Percentiles rank a stretch among this genome's conserved stretches.
phyloP scores from a whole-genome alignment of 108 stramenopile species.

The Pseudonitzschia pungens region DNA sequence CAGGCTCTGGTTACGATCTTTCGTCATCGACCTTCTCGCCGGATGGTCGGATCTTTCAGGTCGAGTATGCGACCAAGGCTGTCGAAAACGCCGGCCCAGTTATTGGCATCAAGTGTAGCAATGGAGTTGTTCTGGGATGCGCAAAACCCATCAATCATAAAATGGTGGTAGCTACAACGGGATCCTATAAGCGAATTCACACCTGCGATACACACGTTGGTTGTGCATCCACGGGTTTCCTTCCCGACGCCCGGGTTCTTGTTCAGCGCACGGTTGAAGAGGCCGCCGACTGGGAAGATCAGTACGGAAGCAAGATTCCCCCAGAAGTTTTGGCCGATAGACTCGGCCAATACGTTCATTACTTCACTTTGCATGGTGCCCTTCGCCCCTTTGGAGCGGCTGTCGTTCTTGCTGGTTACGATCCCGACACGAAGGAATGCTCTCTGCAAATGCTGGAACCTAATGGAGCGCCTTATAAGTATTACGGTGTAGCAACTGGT shows the following conservation, averaged over 20 bases:
- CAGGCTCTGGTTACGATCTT: constrained; percentile 92
- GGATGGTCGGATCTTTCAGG: constrained; percentile 97
- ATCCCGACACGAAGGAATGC: constrained; percentile 77
- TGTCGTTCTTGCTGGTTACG: constrained; percentile 87
- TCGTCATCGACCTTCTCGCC: constrained; percentile 96
- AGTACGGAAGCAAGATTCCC: constrained; percentile 82
- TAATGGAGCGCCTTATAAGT: constrained; percentile 84
- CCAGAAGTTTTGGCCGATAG: constrained; percentile 85
- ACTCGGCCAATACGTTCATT: constrained; percentile 92
- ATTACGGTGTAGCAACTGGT: constrained; percentile 95
- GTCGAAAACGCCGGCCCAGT: constrained; percentile 93
- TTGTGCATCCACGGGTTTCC: constrained; percentile 90
- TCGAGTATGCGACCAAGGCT: constrained; percentile 93
- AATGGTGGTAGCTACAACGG: constrained; percentile 87
- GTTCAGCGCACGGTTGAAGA: constrained; percentile 92
- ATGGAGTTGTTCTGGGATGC: constrained; percentile 96
- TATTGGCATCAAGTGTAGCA: constrained; percentile 91
- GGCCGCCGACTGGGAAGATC: constrained; percentile 81
- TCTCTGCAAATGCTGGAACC: constrained; percentile 95
- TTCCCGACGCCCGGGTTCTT: constrained; percentile 93
- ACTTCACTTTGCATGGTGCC: constrained; percentile 96
- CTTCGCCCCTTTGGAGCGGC: constrained; percentile 96
- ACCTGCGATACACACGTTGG: constrained; percentile 73
- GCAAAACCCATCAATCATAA: constrained; percentile 91
- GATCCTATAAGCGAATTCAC: constrained; percentile 74